Conservation (phyloP, 2,329 filamentous ascomycete species). For the Colletotrichum gloeosporioides region DNA sequence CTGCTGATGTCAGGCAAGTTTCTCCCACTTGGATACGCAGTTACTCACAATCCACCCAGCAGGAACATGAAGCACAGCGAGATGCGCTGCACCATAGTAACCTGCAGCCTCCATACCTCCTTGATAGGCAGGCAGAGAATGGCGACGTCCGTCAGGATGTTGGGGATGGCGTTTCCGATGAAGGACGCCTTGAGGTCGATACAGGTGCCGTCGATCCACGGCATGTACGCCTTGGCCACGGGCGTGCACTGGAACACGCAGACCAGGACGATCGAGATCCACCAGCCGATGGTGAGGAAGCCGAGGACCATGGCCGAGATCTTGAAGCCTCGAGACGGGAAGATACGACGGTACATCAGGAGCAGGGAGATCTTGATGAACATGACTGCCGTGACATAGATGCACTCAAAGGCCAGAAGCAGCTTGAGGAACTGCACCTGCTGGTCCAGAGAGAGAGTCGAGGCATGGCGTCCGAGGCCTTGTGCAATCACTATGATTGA, state of each 20-base stretch:
- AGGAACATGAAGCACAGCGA: slow-evolving; percentile 33
- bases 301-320: slow-evolving; percentile 11
- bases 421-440: slow-evolving; percentile 15
- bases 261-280: slow-evolving; percentile 27
- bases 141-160: slow-evolving; percentile 41
- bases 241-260: slow-evolving; percentile 46
- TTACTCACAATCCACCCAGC: slow-evolving; percentile 38
- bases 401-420: slow-evolving; percentile 9
- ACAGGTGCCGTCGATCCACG: slow-evolving; percentile 37
- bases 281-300: slow-evolving; percentile 15
- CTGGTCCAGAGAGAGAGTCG: not conserved
- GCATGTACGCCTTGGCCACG: slow-evolving; percentile 39
- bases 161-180: slow-evolving; percentile 49
- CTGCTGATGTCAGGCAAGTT: not conserved
- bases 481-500: slow-evolving; percentile 3
- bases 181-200: slow-evolving; percentile 44
- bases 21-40: not conserved
- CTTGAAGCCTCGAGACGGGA: slow-evolving; percentile 5
- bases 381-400: slow-evolving; percentile 15
- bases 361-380: slow-evolving; percentile 21
- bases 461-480: slow-evolving; percentile 10
- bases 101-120: slow-evolving; percentile 33
- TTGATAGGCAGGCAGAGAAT: slow-evolving; percentile 32
- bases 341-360: slow-evolving; percentile 22
- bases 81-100: slow-evolving; percentile 25